Evolutionary conservation across 345 rosid genomes (phyloP), one percentile per base, ranked within the genome.

Genomic region (Ceriops tagal): DNA sequence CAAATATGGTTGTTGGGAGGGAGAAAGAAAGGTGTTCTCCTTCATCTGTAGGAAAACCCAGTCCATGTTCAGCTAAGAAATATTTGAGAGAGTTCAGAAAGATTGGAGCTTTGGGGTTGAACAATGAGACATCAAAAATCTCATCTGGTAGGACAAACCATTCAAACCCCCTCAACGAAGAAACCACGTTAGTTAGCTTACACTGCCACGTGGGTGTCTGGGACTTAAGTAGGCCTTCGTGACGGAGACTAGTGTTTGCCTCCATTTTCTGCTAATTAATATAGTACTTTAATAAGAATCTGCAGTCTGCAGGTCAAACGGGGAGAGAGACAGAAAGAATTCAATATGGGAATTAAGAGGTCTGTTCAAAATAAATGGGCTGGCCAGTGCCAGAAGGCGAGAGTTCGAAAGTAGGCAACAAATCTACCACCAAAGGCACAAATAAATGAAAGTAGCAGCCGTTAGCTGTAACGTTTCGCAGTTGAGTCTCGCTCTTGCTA

Each of bases 41-140:
- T 78, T 73, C 9, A 53, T 75, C 68, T 80, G 70, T 11, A 72
- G 71, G 69, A 78, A 59, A 71, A 81, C 80, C 85, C 78, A 77
- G 30, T 66, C 69, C 89, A 86, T 83, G 8, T 59, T 66, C 78
- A 75, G 49, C 28, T 1, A 49, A 26, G 18, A 15, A 30, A 66
- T 59, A 30, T 57, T 46, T 34, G 5, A 9, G 31, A 43, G 30
- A 21, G 21, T 72, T 81, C 72, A 70, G 57, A 68, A 80, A 84
- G 76, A 56, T 71, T 69, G 69, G 5, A 66, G 58, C 77, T 79
- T 78, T 68, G 58, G 26, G 56, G 4, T 62, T 69, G 70, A 71
- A 80, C 59, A 55, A 59, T 65, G 56, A 59, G 74, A n/a, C 18
- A 34, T 13, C 61, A 66, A 61, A 24, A 64, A 71, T 46, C 72